Evolutionary conservation across 2,329 filamentous ascomycete genomes (phyloP), one percentile per base, ranked within the genome.

Genomic region (Bipolaris oryzae): DNA sequence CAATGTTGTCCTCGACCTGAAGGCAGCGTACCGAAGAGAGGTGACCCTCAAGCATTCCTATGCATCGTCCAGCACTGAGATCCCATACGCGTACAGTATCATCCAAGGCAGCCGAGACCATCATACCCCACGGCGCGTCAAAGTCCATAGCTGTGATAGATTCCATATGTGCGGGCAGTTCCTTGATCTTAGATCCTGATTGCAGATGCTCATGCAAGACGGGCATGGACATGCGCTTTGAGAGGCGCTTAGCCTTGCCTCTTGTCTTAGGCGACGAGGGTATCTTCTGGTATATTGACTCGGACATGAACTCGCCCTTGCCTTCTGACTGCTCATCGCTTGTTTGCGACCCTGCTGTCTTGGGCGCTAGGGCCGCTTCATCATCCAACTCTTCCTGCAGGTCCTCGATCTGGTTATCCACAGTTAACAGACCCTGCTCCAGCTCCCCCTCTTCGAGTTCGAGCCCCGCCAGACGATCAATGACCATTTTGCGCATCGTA

Each of bases 11-110:
- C 73, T 97, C 91, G 0, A 99, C 91, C 74, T 99, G 95, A 45
- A 99, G 80, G 57, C 94, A 87, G 51, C 94, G 87, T 20, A 99
- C 95, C 0, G 95, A 98, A 7, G 94, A 95, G 13, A 96, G 89
- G 76, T 99, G 95, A 1, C 95, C 95, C 75, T 98, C 95, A 28
- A 99, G 82, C 67, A 91, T 81, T 23, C 95, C 95, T 71, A 96
- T 93, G 76, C 94, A 98, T 33, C 93, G 86, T 35, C 95, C 95
- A 2, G 91, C 90, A 71, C 95, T 97, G 63, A 99, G 81, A 77
- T 99, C 95, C 95, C 95, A 99, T 18, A 99, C 95, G 60, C 91
- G 86, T 41, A 99, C 90, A 1, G 92, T 93, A 75, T 99, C 95
- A 74, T 99, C 95, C 69, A 97, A 80, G 9, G 93, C 91, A 9